These are phyloP conservation scores for Boletus pseudo-olivaceus DNA, from an alignment of 768 basidiomycete genomes.

Conservation along the genomic window DNA sequence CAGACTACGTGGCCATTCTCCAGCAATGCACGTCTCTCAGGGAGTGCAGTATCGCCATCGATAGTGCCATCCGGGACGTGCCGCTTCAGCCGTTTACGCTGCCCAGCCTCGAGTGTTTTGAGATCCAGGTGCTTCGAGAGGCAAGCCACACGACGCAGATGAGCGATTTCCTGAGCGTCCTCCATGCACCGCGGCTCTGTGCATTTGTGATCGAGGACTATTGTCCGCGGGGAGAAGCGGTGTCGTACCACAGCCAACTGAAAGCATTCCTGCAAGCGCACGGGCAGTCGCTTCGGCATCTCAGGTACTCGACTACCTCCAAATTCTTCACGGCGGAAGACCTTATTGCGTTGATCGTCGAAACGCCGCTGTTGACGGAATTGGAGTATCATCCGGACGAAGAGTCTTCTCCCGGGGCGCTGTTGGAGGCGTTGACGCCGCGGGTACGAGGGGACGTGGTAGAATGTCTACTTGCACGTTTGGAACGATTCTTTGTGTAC, in stretches of 20 bases:
- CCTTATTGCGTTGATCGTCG: slow-evolving; percentile 13
- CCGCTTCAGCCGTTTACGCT: slow-evolving; percentile 14
- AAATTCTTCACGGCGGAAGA: slow-evolving; percentile 16
- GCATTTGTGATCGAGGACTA: slow-evolving; percentile 18
- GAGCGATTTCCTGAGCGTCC: slow-evolving; percentile 12
- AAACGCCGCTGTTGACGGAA: slow-evolving; percentile 18
- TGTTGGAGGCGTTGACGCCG: slow-evolving; percentile 25
- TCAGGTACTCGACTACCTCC: slow-evolving; percentile 20
- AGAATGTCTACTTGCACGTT: slow-evolving; percentile 16
- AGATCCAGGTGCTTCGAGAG: slow-evolving; percentile 14
- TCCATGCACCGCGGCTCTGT: slow-evolving; percentile 17
- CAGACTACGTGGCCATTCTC: slow-evolving; percentile 18
- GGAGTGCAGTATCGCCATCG: slow-evolving; percentile 20
- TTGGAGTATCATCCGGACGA: slow-evolving; percentile 25
- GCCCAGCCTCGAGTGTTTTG: slow-evolving; percentile 16
- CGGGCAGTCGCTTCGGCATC: slow-evolving; percentile 5
- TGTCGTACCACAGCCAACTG: slow-evolving; percentile 14
- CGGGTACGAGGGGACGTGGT: slow-evolving; percentile 1
- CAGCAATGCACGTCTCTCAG: slow-evolving; percentile 21
- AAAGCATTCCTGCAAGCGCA: slow-evolving; percentile 15
- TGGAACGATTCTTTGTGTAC: slow-evolving; percentile 20
- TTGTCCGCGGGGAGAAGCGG: slow-evolving; percentile 10
- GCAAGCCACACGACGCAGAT: slow-evolving; percentile 17
- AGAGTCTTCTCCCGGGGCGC: slow-evolving; percentile 13
- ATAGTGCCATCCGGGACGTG: background rate